Conservation (phyloP, 306 rosid genomes). For the Medicago lupulina region DNA sequence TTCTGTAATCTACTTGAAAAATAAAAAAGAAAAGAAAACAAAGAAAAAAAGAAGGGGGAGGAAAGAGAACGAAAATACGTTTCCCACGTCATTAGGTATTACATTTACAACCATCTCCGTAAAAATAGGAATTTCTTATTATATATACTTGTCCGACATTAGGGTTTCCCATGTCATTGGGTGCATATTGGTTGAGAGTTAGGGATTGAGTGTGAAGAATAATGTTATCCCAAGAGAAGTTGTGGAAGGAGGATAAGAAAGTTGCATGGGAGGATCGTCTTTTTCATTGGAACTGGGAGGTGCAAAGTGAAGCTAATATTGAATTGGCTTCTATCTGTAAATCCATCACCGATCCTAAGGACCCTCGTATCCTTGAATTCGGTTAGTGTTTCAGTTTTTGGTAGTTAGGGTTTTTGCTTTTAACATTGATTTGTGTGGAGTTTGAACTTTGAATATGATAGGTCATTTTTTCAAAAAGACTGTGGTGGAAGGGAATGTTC, state of each 20-base stretch:
- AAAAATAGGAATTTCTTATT: too few relatives aligned
- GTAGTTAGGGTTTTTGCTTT: conserved; percentile 45
- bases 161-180: too few relatives aligned
- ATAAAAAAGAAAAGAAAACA: too few relatives aligned
- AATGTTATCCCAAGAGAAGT: conserved; percentile 84
- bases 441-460: conserved; percentile 41
- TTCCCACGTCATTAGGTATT: too few relatives aligned
- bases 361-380: conserved; percentile 88
- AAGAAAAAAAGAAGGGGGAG: too few relatives aligned
- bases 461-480: conserved; percentile 85
- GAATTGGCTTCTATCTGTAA: conserved; percentile 88
- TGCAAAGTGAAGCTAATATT: conserved; percentile 86
- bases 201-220: conserved; percentile 22
- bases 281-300: conserved; percentile 95
- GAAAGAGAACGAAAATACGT: too few relatives aligned
- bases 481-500: conserved; percentile 88
- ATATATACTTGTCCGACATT: too few relatives aligned
- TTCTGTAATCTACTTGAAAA: too few relatives aligned
- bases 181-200: too few relatives aligned
- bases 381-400: conserved; percentile 51
- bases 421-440: conserved; percentile 37
- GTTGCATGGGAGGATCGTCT: conserved; percentile 98
- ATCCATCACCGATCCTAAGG: conserved; percentile 98
- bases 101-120: too few relatives aligned
- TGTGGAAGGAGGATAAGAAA: conserved; percentile 95